Evolutionary conservation across 495 filamentous ascomycete species (phyloP).

Genomic region (Lophiotrema nucula): DNA sequence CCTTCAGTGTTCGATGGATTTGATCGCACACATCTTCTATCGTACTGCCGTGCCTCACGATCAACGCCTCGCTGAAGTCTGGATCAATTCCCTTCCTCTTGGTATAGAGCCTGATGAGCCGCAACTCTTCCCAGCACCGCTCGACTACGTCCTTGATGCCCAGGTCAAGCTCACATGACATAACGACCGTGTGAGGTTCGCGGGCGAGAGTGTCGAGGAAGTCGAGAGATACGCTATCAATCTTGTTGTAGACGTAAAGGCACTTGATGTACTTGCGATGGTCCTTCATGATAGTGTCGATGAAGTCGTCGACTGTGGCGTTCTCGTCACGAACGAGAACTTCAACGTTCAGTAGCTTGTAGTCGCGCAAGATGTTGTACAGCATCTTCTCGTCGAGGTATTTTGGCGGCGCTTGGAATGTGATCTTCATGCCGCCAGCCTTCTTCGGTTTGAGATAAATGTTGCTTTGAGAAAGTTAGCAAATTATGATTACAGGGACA

Average conservation of each 20-base stretch:
- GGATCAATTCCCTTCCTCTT: conserved; percentile 92
- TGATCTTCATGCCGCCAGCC: conserved; percentile 97
- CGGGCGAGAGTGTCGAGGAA: conserved; percentile 89
- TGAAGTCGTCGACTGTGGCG: conserved; percentile 95
- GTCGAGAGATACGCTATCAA: conserved; percentile 91
- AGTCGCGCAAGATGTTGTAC: conserved; percentile 92
- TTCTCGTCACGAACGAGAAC: conserved; percentile 93
- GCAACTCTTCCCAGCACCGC: conserved; percentile 90
- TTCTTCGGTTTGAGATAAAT: conserved; percentile 99
- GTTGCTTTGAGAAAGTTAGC: conserved; percentile 56
- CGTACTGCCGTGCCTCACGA: conserved; percentile 79
- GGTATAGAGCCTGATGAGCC: conserved; percentile 90
- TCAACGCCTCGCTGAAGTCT: conserved; percentile 88
- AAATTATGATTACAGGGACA: not conserved
- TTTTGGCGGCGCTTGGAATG: conserved; percentile 86
- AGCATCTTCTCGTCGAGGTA: conserved; percentile 95
- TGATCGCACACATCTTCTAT: conserved; percentile 98
- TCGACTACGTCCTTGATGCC: conserved; percentile 97
- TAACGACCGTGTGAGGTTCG: conserved; percentile 91
- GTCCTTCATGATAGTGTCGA: conserved; percentile 99
- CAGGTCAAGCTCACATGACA: conserved; percentile 96
- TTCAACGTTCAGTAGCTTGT: conserved; percentile 98
- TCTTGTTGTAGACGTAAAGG: conserved; percentile 99
- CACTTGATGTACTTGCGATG: conserved; percentile 96
- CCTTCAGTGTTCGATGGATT: conserved; percentile 91